These are phyloP conservation scores for Rhizoclosmatium sp. DNA, from an alignment of 192 early-diverging fungal genomes.

Conservation along the genomic window DNA sequence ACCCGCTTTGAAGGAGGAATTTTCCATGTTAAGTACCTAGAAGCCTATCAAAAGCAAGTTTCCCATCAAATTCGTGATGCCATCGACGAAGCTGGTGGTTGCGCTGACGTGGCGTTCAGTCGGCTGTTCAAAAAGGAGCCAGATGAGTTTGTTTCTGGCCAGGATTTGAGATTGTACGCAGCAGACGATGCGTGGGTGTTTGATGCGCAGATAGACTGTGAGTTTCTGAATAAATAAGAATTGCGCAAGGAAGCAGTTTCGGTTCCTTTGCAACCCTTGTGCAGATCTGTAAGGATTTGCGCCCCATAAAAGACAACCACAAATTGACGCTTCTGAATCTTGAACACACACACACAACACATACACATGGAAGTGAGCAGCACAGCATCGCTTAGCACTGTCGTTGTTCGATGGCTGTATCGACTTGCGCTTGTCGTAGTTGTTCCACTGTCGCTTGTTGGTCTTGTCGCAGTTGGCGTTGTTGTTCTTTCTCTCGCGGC, in stretches of 20 bases:
- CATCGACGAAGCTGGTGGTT: background rate
- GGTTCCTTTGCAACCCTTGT: no score
- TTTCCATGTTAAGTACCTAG: background rate
- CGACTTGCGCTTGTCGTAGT: background rate
- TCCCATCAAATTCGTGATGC: background rate
- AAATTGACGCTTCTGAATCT: background rate
- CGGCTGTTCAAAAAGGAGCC: background rate
- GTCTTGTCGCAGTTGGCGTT: background rate
- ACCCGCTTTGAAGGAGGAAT: background rate
- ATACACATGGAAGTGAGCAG: background rate
- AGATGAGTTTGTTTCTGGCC: background rate
- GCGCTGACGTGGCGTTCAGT: background rate
- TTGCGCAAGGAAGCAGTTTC: background rate
- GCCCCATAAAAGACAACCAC: background rate
- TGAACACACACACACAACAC: background rate
- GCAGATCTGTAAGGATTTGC: background rate
- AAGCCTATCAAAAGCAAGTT: background rate
- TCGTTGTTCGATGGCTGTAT: background rate
- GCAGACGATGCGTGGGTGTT: slow-evolving; percentile 2
- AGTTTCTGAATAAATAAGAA: background rate
- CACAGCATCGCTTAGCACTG: background rate
- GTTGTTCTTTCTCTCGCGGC: slow-evolving; percentile 1
- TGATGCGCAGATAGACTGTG: background rate
- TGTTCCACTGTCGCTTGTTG: slow-evolving; percentile 21
- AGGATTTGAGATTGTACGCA: background rate